A percentile compares a stretch with the other conserved stretches of the same genome.
phyloP scores from a whole-genome alignment of 1,284 basidiomycete species.

The Ceratobasidium sp. region DNA sequence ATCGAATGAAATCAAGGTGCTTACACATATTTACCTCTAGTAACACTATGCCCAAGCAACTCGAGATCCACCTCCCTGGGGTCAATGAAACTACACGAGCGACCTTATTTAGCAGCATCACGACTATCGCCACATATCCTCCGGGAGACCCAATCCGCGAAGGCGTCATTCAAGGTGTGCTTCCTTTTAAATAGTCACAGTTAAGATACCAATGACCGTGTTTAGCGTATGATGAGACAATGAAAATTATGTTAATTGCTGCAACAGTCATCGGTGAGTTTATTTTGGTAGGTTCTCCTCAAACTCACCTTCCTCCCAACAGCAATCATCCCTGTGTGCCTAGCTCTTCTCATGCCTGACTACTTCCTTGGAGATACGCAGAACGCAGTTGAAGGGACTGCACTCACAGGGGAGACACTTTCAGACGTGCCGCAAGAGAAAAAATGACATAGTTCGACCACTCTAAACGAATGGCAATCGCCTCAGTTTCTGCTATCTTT shows the following conservation, averaged over 20 bases:
- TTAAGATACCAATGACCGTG: too few relatives aligned
- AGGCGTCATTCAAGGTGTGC: slow-evolving; percentile 55
- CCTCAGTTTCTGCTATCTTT: too few relatives aligned
- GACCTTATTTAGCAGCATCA: slow-evolving; percentile 55
- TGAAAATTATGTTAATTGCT: too few relatives aligned
- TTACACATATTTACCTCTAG: neutral
- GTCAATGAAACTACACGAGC: slow-evolving; percentile 24
- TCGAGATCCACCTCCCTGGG: slow-evolving; percentile 43
- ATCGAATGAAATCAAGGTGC: neutral
- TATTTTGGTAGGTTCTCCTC: neutral
- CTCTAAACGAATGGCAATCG: too few relatives aligned
- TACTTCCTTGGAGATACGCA: slow-evolving; percentile 49
- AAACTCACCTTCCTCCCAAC: neutral
- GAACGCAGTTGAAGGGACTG: slow-evolving; percentile 47
- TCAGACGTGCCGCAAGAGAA: slow-evolving; percentile 1
- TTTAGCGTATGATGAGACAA: too few relatives aligned
- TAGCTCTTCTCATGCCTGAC: slow-evolving; percentile 48
- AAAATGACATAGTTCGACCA: neutral
- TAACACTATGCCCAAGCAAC: slow-evolving; percentile 47
- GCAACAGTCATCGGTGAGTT: slow-evolving; percentile 28
- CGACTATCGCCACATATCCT: too few relatives aligned
- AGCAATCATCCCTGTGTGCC: slow-evolving; percentile 45
- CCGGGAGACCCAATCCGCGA: slow-evolving; percentile 52
- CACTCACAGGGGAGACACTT: slow-evolving; percentile 9
- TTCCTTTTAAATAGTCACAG: too few relatives aligned